A percentile compares a stretch with the other conserved stretches of the same genome.
These are phyloP conservation scores for Limnomonas spitsbergensis DNA, from an alignment of 139 green algal genomes.

Conservation along the genomic window DNA sequence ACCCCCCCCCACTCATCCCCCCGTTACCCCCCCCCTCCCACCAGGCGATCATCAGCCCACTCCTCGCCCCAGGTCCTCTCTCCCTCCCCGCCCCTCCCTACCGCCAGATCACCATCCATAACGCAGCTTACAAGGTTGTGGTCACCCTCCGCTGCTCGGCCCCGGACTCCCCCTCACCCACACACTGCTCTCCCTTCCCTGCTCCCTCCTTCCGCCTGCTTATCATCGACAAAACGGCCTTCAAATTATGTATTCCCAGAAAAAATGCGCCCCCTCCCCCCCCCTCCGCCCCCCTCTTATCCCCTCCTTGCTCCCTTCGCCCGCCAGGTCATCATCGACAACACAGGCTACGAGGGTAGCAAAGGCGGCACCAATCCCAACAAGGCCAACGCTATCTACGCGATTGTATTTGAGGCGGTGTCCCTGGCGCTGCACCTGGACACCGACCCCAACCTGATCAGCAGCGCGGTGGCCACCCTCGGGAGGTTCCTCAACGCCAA, in stretches of 20 bases:
- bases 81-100: too few relatives aligned
- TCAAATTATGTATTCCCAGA: too few relatives aligned
- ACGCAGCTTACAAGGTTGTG: too few relatives aligned
- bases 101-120: too few relatives aligned
- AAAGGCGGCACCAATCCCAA: not conserved
- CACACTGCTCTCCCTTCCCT: not conserved
- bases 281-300: too few relatives aligned
- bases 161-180: not conserved
- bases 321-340: not conserved
- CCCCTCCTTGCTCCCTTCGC: not conserved
- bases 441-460: not conserved
- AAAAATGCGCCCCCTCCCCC: too few relatives aligned
- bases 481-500: not conserved
- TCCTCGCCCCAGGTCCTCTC: too few relatives aligned
- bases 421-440: not conserved
- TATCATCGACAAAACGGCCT: not conserved
- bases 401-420: not conserved
- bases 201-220: not conserved
- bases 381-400: not conserved
- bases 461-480: not conserved
- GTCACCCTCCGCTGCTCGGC: not conserved
- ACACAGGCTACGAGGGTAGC: not conserved
- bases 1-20: too few relatives aligned
- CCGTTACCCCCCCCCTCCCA: too few relatives aligned
- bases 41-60: too few relatives aligned